Conservation (phyloP, 2,329 filamentous ascomycete genomes). For the Emydomyces testavorans region DNA sequence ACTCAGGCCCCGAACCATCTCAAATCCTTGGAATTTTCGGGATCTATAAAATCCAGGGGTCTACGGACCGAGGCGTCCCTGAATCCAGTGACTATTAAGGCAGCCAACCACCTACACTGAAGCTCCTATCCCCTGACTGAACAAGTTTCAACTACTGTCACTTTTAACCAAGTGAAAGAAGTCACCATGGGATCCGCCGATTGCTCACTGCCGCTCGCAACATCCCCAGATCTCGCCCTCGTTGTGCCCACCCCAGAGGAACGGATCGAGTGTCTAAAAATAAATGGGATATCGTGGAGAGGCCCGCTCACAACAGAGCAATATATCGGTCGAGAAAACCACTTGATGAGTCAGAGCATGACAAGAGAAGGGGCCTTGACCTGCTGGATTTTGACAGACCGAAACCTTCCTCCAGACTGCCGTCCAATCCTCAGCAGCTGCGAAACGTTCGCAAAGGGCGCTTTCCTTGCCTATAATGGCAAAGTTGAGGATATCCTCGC, state of each 20-base stretch:
- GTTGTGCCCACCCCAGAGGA: slow-evolving; percentile 46
- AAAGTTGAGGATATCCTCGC: slow-evolving; percentile 46
- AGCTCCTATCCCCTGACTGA: slow-evolving; percentile 3
- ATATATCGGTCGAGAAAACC: slow-evolving; percentile 48
- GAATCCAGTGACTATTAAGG: slow-evolving; percentile 8
- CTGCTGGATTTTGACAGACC: slow-evolving; percentile 49
- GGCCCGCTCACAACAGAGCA: slow-evolving; percentile 44
- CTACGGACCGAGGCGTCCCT: slow-evolving; percentile 8
- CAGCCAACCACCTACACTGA: slow-evolving; percentile 9
- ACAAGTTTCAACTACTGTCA: neutral
- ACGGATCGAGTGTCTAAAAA: slow-evolving; percentile 40
- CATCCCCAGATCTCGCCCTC: slow-evolving; percentile 43
- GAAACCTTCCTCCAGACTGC: slow-evolving; percentile 27
- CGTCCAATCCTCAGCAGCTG: slow-evolving; percentile 46
- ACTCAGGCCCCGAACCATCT: neutral
- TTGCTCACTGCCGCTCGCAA: slow-evolving; percentile 35
- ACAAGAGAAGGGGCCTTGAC: slow-evolving; percentile 46
- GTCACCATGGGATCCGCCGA: slow-evolving; percentile 30
- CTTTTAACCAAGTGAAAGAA: slow-evolving; percentile 4
- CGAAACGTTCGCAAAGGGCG: slow-evolving; percentile 41
- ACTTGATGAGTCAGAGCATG: slow-evolving; percentile 41
- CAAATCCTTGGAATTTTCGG: slow-evolving; percentile 1
- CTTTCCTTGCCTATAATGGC: slow-evolving; percentile 39
- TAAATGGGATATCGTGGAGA: slow-evolving; percentile 48
- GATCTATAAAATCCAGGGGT: slow-evolving; percentile 7